phyloP scores from a whole-genome alignment of 441 rosid species.

The Melianthus villosus region DNA sequence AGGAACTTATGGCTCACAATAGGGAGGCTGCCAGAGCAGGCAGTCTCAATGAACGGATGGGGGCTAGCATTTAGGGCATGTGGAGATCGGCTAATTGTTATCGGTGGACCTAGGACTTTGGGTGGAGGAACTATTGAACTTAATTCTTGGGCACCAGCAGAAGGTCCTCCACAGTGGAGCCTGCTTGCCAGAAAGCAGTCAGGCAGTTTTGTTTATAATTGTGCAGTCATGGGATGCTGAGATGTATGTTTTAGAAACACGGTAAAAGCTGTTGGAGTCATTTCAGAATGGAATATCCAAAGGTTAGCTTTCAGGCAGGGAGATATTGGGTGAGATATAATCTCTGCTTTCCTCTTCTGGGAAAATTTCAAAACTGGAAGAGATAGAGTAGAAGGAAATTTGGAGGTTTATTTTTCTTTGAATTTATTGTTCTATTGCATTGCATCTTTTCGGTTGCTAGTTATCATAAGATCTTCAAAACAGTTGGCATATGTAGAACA shows the following conservation, averaged over 20 bases:
- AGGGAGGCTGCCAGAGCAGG: constrained; percentile 43
- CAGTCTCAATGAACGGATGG: constrained; percentile 69
- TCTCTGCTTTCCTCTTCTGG: constrained; percentile 17
- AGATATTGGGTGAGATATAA: constrained; percentile 17
- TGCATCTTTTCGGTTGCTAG: constrained; percentile 5
- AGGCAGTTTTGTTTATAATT: constrained; percentile 53
- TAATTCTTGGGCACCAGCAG: constrained; percentile 51
- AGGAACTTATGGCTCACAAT: constrained; percentile 31
- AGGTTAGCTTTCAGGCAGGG: constrained; percentile 10
- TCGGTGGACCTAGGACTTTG: constrained; percentile 41
- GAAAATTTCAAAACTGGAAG: constrained; percentile 13
- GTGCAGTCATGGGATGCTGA: constrained; percentile 83
- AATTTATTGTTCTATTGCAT: no score
- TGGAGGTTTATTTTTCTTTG: constrained; percentile 4
- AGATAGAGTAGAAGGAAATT: constrained; percentile 13
- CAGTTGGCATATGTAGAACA: constrained; percentile 17
- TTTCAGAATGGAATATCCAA: constrained; percentile 6
- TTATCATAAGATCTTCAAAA: constrained; percentile 10
- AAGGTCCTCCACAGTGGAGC: constrained; percentile 45
- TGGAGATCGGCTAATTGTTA: constrained; percentile 51
- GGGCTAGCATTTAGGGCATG: constrained; percentile 70
- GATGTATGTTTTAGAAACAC: constrained; percentile 5
- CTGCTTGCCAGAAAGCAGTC: constrained; percentile 42
- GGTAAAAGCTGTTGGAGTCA: constrained; percentile 3
- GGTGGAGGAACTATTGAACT: constrained; percentile 46